Evolutionary conservation across 441 rosid species (phyloP), one percentile per base, ranked within the genome.

Genomic region (Viola pubescens): DNA sequence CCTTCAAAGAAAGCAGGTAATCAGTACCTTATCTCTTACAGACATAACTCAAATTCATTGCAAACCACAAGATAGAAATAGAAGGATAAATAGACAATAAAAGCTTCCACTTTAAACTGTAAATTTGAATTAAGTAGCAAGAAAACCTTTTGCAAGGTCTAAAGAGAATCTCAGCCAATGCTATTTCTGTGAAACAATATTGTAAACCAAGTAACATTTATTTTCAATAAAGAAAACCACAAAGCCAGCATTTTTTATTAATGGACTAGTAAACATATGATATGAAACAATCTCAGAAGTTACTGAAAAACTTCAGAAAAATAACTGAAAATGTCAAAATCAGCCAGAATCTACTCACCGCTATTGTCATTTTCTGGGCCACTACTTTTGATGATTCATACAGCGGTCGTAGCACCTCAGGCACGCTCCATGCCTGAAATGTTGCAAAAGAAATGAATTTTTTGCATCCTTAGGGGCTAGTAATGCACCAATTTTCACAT

Each of bases 351-450:
- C 58, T 42, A 76, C 97, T 88, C 60, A 94, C 99, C 54, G 92
- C 80, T 40, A 94, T 85, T 6, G 99, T 94, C 81, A 84, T 81
- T 74, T 87, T 91, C 68, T 91, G 99, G 7, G 99, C 99, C 37
- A 94, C 82, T 7, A 85, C 81, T 85, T 83, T 91, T 3, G 95
- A 86, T 52, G 99, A 94, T 75, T 88, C 91, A 38, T 94, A 94
- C 13, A 88, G 90, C 2, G 99, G 95, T 12, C 98, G 84, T 56
- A 94, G 81, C 58, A 94, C 99, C 75, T 94, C 99, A 0, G 99
- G 99, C 64, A 91, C 99, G 62, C 92, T 91, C 99, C 97, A 88
- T 4, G 94, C 94, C 99, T 94, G 69, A 45, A 69, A 66, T 56
- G 45, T 61, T 37, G n/a, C 16, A 40, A 6, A 54, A n/a, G 13